These are phyloP conservation scores for Stevia rebaudiana DNA, from an alignment of 140 eudicot species.

Conservation along the genomic window DNA sequence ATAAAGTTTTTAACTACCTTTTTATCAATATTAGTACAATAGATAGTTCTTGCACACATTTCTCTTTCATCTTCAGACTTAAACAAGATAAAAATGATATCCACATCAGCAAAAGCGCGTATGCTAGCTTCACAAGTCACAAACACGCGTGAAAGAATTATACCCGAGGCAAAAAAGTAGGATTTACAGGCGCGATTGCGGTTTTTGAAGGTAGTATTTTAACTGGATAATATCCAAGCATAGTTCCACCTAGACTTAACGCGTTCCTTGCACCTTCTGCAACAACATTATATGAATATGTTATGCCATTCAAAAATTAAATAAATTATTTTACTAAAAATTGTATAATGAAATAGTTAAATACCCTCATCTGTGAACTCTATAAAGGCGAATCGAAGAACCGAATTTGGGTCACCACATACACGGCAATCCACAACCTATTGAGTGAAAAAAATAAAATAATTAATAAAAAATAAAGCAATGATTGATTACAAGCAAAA, in stretches of 20 bases:
- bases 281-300: constrained; percentile 1
- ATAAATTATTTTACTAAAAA: not conserved
- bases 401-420: constrained; percentile 88
- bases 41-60: constrained; percentile 89
- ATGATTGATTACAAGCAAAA: not conserved
- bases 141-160: constrained; percentile 8
- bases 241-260: constrained; percentile 66
- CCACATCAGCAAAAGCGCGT: not conserved
- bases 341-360: not conserved
- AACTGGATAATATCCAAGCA: constrained; percentile 82
- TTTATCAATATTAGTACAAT: constrained; percentile 81
- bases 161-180: constrained; percentile 74
- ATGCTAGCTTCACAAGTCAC: constrained; percentile 8
- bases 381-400: constrained; percentile 79
- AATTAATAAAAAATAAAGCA: too few relatives aligned
- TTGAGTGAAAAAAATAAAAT: not conserved
- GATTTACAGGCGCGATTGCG: constrained; percentile 90
- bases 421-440: constrained; percentile 90
- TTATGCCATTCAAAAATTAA: constrained; percentile 3
- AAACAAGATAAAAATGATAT: not conserved
- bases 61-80: constrained; percentile 90
- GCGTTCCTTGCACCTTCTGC: constrained; percentile 83
- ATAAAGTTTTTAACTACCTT: constrained; percentile 36
- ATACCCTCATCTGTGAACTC: constrained; percentile 83
- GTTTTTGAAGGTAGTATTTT: constrained; percentile 79